Evolutionary conservation across 805 yeast species (phyloP).

Genomic region (Yueomyces sp.): DNA sequence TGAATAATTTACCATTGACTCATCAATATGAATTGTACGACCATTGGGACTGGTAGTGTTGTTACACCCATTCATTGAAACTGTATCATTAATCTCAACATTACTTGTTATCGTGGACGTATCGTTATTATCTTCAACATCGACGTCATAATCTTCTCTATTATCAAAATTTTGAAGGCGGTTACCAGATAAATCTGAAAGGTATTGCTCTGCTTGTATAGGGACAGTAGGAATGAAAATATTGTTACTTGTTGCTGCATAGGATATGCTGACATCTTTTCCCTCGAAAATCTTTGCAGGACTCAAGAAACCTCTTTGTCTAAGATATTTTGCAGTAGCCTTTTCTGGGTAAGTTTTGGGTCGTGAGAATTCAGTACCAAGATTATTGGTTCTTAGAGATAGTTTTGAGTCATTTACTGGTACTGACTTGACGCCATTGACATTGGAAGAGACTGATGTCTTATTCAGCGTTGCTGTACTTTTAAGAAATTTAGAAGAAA

Average conservation of each 20-base stretch:
- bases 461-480: too few species aligned
- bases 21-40: slow-evolving; percentile 3
- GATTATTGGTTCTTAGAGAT: too few species aligned
- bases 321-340: slow-evolving; percentile 7
- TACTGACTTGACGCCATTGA: not conserved
- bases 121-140: not conserved
- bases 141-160: not conserved
- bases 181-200: slow-evolving; percentile 8
- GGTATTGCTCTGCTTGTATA: slow-evolving; percentile 18
- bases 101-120: not conserved
- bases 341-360: not conserved
- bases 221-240: slow-evolving; percentile 24
- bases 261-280: slow-evolving; percentile 12
- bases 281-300: slow-evolving; percentile 7
- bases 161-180: not conserved
- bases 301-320: slow-evolving; percentile 14
- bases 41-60: not conserved
- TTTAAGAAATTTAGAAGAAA: too few species aligned
- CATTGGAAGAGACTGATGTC: not conserved
- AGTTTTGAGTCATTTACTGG: not conserved
- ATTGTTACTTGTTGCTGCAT: slow-evolving; percentile 24
- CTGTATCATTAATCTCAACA: not conserved
- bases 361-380: too few species aligned
- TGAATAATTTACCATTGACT: slow-evolving; percentile 32
- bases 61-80: not conserved